Base-by-base conservation (phyloP, 1,284 basidiomycete species). In the Sanghuangporus weigelae region DNA sequence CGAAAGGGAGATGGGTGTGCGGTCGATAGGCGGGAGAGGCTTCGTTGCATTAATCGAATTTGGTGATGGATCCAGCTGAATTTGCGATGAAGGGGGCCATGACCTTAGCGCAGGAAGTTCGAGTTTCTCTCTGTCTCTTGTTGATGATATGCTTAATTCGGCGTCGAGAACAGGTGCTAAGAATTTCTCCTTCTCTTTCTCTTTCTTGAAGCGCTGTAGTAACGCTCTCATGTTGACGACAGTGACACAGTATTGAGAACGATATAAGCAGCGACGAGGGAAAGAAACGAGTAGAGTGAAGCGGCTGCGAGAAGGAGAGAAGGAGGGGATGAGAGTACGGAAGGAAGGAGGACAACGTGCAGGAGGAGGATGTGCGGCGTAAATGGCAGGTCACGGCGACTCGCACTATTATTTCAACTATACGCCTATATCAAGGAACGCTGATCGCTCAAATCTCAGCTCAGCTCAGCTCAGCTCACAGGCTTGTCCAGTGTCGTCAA, bases 141-240 rank as follows among this genome's bases (percentile, higher is more conserved):
- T 68, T 66, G 74, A 68, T 21, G 55, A 36, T 46, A 48, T 42
- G 64, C 72, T 65, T 53, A 69, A 59, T 1, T 67, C 73, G 55
- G 68, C 68, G 44, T 66, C 65, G 21, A 46, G 44, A 0, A 74
- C 69, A 0, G 75, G 73, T 58, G 66, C 69, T 46, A 59, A 69
- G 68, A 81, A 79, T 67, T 78, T 79, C 67, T 87, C 84, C 74
- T 79, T 86, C 67, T 87, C 85, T 73, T 87, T 88, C 68, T 74
- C 73, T 69, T 76, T 77, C 74, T 90, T 89, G 68, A 91, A 79
- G 70, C 89, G 84, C 72, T 83, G 81, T 74, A 92, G 82, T 69
- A 91, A 87, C 58, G 89, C 90, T 81, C 89, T 91, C 90, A 92
- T 46, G 36, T 39, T 57, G 44, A 21, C 21, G 21, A n/a, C 53